Base-by-base conservation (phyloP, 1,284 basidiomycete species). In the Cerioporus squamosus region DNA sequence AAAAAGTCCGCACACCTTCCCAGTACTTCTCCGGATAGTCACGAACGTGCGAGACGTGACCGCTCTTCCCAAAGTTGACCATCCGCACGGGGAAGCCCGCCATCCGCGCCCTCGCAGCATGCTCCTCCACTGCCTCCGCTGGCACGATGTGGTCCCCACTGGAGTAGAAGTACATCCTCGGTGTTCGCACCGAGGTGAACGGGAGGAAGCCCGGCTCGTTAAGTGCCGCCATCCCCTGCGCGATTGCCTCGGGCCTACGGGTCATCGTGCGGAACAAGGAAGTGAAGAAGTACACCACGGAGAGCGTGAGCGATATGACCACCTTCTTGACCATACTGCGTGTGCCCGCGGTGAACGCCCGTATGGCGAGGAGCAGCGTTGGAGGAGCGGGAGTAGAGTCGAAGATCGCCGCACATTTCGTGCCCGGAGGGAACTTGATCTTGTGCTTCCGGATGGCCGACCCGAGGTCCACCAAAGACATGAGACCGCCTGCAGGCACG, bases 1-100 rank as follows among this genome's bases (percentile, higher is more conserved):
- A 84, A 15, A 76, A 42, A 15, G 61, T 64, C 56, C 66, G 65
- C 0, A 83, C 72, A 3, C 76, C 75, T 14, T 62, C 63, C 82
- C 83, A 85, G 63, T 84, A 85, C 44, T 74, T 63, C 51, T 76
- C 72, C 0, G 84, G 83, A 63, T 86, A 73, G 15, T 67, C 59
- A 39, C 78, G 76, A 10, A 81, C 81, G 70, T 86, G 84, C 1
- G 78, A 74, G n/a, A 87, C 85, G 68, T 87, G 85, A 10, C 73
- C 68, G 15, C 79, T 82, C 26, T 77, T 72, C 17, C 77, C 77
- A 57, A 81, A 87, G 38, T 74, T 62, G 59, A 81, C 77, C 36
- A 66, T 65, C 14, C 65, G 66, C 5, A 81, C 77, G 46, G 75
- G 67, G 36, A 75, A 61, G 0, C 83, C 83, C 2, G 43, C 62